These are phyloP conservation scores for Malus domestica DNA, from an alignment of 306 rosid species.

Conservation along the genomic window ASM211411v1 NC_041790.1:18286001-18286500, in stretches of 20 bases:
- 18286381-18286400: conserved; percentile 42
- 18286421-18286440: conserved; percentile 33
- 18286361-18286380: conserved; percentile 38
- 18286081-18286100: too few species aligned
- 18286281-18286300: neutral
- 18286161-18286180: too few species aligned
- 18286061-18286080: neutral
- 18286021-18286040: too few species aligned
- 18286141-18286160: neutral
- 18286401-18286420: conserved; percentile 16
- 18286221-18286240: neutral
- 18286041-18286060: too few species aligned
- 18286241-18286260: neutral
- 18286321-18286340: neutral
- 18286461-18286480: neutral
- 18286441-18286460: conserved; percentile 25
- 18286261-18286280: neutral
- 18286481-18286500: neutral
- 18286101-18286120: too few species aligned
- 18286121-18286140: neutral
- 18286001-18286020: too few species aligned
- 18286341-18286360: neutral
- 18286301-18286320: neutral
- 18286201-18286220: neutral
- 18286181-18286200: neutral